Conservation (phyloP, 2,329 filamentous ascomycete genomes). For the Fusarium sp. region DNA sequence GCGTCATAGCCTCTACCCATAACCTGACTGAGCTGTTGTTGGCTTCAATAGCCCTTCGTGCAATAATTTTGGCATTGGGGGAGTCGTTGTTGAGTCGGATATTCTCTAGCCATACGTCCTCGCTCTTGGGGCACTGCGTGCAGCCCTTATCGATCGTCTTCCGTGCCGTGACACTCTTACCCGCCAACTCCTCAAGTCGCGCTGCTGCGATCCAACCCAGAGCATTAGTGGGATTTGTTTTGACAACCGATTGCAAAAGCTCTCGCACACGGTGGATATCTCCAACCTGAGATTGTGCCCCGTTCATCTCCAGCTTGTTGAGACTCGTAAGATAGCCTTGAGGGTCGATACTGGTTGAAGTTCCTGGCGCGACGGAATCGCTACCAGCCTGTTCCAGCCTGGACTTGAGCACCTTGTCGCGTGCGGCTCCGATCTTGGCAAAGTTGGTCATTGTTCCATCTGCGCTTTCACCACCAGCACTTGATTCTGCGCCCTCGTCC, state of each 20-base stretch:
- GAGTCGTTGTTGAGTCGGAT: constrained; percentile 88
- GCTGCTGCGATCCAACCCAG: constrained; percentile 97
- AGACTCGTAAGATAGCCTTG: constrained; percentile 96
- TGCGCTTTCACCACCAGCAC: constrained; percentile 58
- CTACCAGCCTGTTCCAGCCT: constrained; percentile 86
- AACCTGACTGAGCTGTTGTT: constrained; percentile 89
- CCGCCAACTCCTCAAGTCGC: constrained; percentile 90
- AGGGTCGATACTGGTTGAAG: constrained; percentile 90
- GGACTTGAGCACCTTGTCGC: constrained; percentile 96
- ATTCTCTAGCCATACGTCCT: constrained; percentile 96
- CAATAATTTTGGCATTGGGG: constrained; percentile 95
- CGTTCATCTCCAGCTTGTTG: constrained; percentile 82
- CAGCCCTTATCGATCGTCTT: constrained; percentile 91
- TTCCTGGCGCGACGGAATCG: constrained; percentile 77
- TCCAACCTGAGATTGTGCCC: constrained; percentile 86
- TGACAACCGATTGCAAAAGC: constrained; percentile 95
- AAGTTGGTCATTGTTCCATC: constrained; percentile 99
- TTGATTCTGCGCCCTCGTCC: constrained; percentile 75
- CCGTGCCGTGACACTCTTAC: constrained; percentile 89
- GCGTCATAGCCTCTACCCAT: constrained; percentile 95
- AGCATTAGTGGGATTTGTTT: constrained; percentile 94
- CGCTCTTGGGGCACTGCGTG: constrained; percentile 90
- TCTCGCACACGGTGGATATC: constrained; percentile 95
- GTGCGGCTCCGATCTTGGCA: constrained; percentile 93
- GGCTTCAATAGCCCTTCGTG: constrained; percentile 90